Conservation (phyloP, 257 asterid species). For the Fraxinus excelsior region DNA sequence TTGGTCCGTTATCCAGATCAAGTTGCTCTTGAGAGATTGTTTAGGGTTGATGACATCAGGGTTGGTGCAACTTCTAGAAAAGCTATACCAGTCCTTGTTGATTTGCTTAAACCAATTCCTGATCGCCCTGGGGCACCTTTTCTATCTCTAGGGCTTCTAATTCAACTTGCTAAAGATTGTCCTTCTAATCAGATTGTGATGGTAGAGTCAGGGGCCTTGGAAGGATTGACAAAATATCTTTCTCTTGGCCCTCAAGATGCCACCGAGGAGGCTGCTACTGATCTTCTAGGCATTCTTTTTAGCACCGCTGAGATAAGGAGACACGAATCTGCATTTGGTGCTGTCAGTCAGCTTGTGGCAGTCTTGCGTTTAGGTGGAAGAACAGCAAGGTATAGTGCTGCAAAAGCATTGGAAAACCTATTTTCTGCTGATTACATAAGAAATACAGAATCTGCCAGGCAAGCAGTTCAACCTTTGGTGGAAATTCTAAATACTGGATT, state of each 20-base stretch:
- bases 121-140: constrained; percentile 99
- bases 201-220: constrained; percentile 98
- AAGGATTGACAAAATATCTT: constrained; percentile 90
- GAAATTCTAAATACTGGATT: constrained; percentile 87
- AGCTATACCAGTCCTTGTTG: constrained; percentile 97
- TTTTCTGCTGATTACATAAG: constrained; percentile 96
- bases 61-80: constrained; percentile 95
- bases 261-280: constrained; percentile 99
- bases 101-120: constrained; percentile 94
- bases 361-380: constrained; percentile 97
- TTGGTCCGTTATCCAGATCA: constrained; percentile 90
- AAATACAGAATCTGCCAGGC: constrained; percentile 92
- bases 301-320: constrained; percentile 94
- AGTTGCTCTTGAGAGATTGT: constrained; percentile 91
- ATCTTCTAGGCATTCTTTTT: constrained; percentile 85
- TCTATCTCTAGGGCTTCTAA: constrained; percentile 85
- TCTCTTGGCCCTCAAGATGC: constrained; percentile 96
- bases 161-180: constrained; percentile 83
- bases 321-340: constrained; percentile 96
- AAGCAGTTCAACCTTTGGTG: constrained; percentile 96
- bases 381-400: constrained; percentile 95
- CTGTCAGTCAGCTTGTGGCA: constrained; percentile 93
- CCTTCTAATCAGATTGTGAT: constrained; percentile 84
- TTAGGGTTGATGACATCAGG: constrained; percentile 96
- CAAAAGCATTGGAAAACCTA: constrained; percentile 92